These are phyloP conservation scores for Neurospora terricola DNA, from an alignment of 495 filamentous ascomycete species.

Conservation along the genomic window DNA sequence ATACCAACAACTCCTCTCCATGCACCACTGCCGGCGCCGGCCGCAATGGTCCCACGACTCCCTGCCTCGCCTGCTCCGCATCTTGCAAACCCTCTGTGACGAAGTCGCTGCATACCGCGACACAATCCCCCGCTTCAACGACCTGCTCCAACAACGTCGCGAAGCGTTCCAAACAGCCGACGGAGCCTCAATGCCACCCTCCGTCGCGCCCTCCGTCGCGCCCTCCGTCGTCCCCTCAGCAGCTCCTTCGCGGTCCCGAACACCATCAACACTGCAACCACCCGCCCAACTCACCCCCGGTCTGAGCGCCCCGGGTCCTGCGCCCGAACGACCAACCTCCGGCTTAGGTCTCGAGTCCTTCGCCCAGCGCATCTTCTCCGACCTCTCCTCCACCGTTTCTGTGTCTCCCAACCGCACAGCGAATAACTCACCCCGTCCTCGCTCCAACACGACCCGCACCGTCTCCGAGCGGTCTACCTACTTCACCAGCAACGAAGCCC, in stretches of 20 bases:
- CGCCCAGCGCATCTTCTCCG: slow-evolving; percentile 45
- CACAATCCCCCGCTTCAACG: slow-evolving; percentile 68
- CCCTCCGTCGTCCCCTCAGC: neutral
- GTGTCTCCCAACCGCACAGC: neutral
- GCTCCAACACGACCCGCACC: neutral
- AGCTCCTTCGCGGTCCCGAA: neutral
- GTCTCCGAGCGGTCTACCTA: neutral
- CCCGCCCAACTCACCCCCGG: neutral
- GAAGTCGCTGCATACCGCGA: slow-evolving; percentile 55
- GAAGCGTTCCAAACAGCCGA: slow-evolving; percentile 54
- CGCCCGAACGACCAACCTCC: slow-evolving; percentile 31
- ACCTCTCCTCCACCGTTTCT: slow-evolving; percentile 20
- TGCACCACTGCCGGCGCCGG: slow-evolving; percentile 39
- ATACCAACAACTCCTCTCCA: slow-evolving; percentile 30
- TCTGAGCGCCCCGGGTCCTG: slow-evolving; percentile 2
- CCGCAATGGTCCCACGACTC: slow-evolving; percentile 37
- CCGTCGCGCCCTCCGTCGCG: neutral
- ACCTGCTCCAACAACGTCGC: slow-evolving; percentile 62
- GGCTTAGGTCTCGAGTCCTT: slow-evolving; percentile 37
- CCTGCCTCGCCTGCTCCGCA: slow-evolving; percentile 39
- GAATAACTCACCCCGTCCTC: neutral
- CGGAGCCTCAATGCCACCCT: slow-evolving; percentile 2
- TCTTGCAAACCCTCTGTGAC: slow-evolving; percentile 48
- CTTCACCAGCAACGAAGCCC: neutral
- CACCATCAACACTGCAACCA: neutral